Evolutionary conservation across 176 grass and related monocot genomes (phyloP).

Genomic region (Rhynchospora tenuis): DNA sequence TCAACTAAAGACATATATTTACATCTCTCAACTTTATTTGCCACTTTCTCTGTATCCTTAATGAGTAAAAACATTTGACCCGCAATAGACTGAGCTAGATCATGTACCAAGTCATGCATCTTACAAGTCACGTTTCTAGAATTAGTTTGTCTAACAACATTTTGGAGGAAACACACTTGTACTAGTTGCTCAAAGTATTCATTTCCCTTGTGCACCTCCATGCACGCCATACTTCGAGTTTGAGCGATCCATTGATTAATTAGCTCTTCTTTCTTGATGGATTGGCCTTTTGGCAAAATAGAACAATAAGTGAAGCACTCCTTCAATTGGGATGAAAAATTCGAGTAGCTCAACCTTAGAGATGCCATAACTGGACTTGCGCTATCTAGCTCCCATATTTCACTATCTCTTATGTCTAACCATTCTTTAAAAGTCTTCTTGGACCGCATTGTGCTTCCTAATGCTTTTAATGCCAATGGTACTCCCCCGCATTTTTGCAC

Average conservation of each 20-base stretch:
- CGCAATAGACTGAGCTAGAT: no score
- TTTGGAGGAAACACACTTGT: conserved; percentile 20
- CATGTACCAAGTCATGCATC: no score
- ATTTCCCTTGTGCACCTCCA: no score
- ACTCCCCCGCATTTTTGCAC: conserved; percentile 28
- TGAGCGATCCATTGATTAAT: conserved; percentile 33
- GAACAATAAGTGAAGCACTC: conserved; percentile 29
- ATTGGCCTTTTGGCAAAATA: conserved; percentile 9
- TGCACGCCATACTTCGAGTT: no score
- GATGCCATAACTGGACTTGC: neutral
- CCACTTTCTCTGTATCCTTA: no score
- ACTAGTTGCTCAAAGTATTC: conserved; percentile 18
- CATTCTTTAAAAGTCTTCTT: neutral
- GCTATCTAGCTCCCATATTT: neutral
- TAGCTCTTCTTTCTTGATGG: conserved; percentile 5
- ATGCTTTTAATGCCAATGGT: conserved; percentile 19
- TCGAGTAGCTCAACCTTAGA: conserved; percentile 25
- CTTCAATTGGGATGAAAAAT: conserved; percentile 9
- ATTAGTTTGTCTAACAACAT: neutral
- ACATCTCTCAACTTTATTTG: neutral
- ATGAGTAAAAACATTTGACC: no score
- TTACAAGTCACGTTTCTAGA: neutral
- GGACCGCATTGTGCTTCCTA: neutral
- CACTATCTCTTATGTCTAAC: neutral
- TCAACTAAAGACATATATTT: neutral